phyloP scores from a whole-genome alignment of 2,329 filamentous ascomycete species.

The Intubia oerlemansii region DNA sequence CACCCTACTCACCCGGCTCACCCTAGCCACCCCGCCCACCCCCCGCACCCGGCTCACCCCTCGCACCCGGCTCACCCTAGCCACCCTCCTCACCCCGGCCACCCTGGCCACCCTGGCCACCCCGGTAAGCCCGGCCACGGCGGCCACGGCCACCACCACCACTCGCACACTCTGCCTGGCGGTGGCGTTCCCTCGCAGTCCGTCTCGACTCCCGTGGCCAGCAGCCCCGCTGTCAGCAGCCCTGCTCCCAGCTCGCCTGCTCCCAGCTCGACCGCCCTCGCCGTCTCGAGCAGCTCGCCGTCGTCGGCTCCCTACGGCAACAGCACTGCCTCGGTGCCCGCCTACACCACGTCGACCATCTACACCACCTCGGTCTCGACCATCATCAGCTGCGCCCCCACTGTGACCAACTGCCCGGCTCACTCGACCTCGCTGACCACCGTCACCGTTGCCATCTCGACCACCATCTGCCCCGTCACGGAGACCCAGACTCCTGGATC shows the following conservation, averaged over 20 bases:
- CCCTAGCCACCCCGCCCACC: background rate
- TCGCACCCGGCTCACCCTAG: background rate
- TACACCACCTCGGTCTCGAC: conserved; percentile 8
- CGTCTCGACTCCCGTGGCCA: background rate
- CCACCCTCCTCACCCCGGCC: no score
- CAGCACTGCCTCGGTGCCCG: conserved; percentile 3
- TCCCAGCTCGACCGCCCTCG: background rate
- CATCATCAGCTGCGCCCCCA: conserved; percentile 11
- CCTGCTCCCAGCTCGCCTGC: background rate
- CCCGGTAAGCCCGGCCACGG: background rate
- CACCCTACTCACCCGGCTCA: background rate
- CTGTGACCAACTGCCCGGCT: conserved; percentile 11
- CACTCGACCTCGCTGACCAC: conserved; percentile 12
- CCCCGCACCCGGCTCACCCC: background rate
- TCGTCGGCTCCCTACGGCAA: background rate
- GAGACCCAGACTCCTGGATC: conserved; percentile 12
- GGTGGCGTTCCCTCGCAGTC: background rate
- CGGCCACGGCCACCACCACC: background rate
- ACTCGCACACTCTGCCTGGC: no score
- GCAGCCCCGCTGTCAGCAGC: background rate
- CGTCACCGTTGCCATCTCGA: conserved; percentile 12
- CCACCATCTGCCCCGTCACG: conserved; percentile 21
- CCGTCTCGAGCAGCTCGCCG: background rate
- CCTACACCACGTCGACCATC: conserved; percentile 4
- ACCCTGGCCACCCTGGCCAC: no score